A percentile compares a stretch with the other conserved stretches of the same genome.
Evolutionary conservation across 441 rosid genomes (phyloP).

Genomic region (Adansonia gregorii): DNA sequence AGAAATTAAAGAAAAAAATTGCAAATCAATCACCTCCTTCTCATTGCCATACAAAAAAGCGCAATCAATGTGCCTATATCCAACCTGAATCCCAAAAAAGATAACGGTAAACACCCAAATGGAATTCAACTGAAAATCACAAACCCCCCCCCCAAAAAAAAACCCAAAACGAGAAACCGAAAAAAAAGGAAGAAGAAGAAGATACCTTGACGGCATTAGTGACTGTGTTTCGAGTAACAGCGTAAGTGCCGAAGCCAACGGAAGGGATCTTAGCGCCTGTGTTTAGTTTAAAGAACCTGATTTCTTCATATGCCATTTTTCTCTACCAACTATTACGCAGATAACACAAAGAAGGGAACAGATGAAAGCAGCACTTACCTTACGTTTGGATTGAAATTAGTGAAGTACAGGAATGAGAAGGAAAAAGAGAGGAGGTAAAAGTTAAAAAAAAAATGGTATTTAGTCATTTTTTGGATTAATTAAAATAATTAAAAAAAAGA

Average conservation of each 20-base stretch:
- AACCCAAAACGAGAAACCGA: no score
- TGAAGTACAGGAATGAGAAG: no score
- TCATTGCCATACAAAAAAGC: slow-evolving; percentile 24
- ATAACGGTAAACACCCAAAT: not conserved
- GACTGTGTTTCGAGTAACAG: slow-evolving; percentile 49
- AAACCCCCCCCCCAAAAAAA: not conserved
- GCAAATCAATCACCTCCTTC: slow-evolving; percentile 19
- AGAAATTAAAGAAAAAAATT: not conserved
- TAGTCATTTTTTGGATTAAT: no score
- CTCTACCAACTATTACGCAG: not conserved
- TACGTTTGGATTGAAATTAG: no score
- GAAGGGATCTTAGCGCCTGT: slow-evolving; percentile 47
- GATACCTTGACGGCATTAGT: slow-evolving; percentile 51
- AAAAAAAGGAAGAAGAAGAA: not conserved
- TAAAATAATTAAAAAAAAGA: no score
- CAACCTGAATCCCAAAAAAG: slow-evolving; percentile 9
- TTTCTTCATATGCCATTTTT: slow-evolving; percentile 6
- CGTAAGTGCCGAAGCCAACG: slow-evolving; percentile 68
- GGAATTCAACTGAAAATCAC: not conserved
- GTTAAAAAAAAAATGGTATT: no score
- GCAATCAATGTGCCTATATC: slow-evolving; percentile 23
- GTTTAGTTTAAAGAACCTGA: slow-evolving; percentile 10
- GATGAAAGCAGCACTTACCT: not conserved
- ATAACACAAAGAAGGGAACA: not conserved
- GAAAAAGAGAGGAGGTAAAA: no score